Conservation (phyloP, 2,329 filamentous ascomycete species). For the Tolypocladium paradoxum region DNA sequence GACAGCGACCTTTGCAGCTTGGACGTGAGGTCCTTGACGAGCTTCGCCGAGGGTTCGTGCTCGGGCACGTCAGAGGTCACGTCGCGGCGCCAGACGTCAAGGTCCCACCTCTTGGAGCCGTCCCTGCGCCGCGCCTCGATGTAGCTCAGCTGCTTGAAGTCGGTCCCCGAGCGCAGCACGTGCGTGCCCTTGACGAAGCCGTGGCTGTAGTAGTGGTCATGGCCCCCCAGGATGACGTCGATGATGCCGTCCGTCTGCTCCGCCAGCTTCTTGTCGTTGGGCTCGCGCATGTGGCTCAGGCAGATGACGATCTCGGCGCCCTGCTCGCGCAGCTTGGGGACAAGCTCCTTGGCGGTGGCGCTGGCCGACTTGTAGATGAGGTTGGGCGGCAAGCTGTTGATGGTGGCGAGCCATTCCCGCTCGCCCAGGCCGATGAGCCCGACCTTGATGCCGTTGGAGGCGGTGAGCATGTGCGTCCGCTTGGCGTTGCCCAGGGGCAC, state of each 20-base stretch:
- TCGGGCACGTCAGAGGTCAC: conserved; percentile 57
- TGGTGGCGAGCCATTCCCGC: conserved; percentile 80
- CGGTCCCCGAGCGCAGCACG: conserved; percentile 75
- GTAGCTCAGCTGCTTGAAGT: conserved; percentile 89
- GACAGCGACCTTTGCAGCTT: conserved; percentile 67
- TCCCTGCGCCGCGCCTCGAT: conserved; percentile 57
- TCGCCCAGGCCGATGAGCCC: conserved; percentile 80
- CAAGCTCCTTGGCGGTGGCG: conserved; percentile 63
- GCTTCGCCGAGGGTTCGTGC: conserved; percentile 46
- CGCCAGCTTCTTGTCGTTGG: conserved; percentile 81
- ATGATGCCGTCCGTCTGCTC: conserved; percentile 61
- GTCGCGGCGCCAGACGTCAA: conserved; percentile 67
- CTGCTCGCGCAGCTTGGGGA: conserved; percentile 60
- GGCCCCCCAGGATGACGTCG: conserved; percentile 78
- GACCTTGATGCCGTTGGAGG: conserved; percentile 76
- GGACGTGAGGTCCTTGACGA: conserved; percentile 60
- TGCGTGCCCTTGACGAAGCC: conserved; percentile 68
- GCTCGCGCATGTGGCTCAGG: conserved; percentile 76
- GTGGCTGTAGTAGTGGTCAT: conserved; percentile 84
- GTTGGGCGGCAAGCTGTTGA: conserved; percentile 74
- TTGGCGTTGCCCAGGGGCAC: conserved; percentile 67
- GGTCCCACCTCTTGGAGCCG: conserved; percentile 53
- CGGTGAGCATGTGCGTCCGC: conserved; percentile 65
- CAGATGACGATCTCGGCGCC: conserved; percentile 78
- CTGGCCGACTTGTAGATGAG: conserved; percentile 73